A percentile compares a stretch with the other conserved stretches of the same genome.
These are phyloP conservation scores for Phaeosphaeria sp. DNA, from an alignment of 2,329 filamentous ascomycete species.

Conservation along the genomic window DNA sequence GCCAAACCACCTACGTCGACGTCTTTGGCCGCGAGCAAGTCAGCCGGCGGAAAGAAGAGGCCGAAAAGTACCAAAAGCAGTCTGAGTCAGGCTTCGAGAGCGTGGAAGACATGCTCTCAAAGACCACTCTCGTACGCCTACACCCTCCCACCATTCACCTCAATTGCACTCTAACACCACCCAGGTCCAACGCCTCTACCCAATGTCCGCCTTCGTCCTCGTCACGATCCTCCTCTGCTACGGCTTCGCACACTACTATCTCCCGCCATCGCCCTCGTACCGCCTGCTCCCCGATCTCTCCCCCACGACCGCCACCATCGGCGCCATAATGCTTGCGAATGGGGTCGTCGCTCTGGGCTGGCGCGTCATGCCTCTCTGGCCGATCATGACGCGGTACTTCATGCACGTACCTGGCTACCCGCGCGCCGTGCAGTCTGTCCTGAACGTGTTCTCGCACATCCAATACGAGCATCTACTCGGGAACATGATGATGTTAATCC, in stretches of 20 bases:
- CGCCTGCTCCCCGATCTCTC: constrained; percentile 45
- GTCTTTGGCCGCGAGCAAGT: constrained; percentile 42
- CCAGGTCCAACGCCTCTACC: constrained; percentile 44
- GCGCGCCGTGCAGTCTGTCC: constrained; percentile 66
- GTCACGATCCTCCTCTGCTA: constrained; percentile 31
- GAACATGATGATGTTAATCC: constrained; percentile 71
- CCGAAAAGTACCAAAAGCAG: constrained; percentile 34
- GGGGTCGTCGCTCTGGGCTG: constrained; percentile 64
- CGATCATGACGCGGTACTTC: constrained; percentile 68
- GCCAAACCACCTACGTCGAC: constrained; percentile 42
- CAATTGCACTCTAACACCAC: background rate
- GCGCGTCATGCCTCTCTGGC: constrained; percentile 71
- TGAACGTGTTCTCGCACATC: constrained; percentile 74
- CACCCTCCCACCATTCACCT: background rate
- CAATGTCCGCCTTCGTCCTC: constrained; percentile 45
- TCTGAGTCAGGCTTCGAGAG: constrained; percentile 31
- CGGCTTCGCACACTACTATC: constrained; percentile 43
- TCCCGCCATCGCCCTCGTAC: constrained; percentile 33
- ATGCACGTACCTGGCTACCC: constrained; percentile 60
- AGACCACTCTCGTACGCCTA: constrained; percentile 43
- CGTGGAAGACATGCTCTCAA: constrained; percentile 34
- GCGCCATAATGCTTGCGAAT: constrained; percentile 67
- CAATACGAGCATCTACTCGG: constrained; percentile 60
- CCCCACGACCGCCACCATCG: constrained; percentile 57
- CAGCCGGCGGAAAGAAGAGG: constrained; percentile 36